Percentiles rank a stretch among this genome's conserved stretches.
Evolutionary conservation across 768 basidiomycete species (phyloP).

Genomic region (Obba rivulosa): DNA sequence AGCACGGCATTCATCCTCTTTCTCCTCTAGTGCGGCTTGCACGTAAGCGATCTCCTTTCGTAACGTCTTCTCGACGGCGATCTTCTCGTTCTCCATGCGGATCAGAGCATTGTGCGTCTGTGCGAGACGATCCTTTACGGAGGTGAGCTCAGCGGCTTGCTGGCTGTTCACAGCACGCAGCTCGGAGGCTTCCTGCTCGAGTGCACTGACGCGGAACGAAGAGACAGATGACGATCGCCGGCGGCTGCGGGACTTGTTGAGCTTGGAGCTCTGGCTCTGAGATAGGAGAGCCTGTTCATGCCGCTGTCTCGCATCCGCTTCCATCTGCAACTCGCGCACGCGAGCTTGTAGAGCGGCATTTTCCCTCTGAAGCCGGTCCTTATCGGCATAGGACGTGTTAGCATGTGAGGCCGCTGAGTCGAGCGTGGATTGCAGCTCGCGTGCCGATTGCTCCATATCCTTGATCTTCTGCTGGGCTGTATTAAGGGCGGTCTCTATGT

Average conservation of each 20-base stretch:
- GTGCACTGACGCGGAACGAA: constrained; percentile 38
- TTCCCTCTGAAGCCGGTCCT: constrained; percentile 49
- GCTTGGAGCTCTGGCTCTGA: constrained; percentile 7
- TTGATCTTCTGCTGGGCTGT: constrained; percentile 47
- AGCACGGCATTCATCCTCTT: constrained; percentile 53
- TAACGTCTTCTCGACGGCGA: constrained; percentile 45
- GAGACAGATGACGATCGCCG: constrained; percentile 59
- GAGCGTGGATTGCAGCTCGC: constrained; percentile 52
- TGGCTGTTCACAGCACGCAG: constrained; percentile 36
- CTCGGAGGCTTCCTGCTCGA: constrained; percentile 55
- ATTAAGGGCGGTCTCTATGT: constrained; percentile 43
- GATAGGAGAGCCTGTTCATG: constrained; percentile 11
- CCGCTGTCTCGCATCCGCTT: constrained; percentile 11
- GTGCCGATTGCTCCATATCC: constrained; percentile 41
- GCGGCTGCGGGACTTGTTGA: constrained; percentile 23
- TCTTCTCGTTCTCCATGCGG: constrained; percentile 53
- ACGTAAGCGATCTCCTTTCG: constrained; percentile 41
- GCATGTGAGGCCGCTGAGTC: constrained; percentile 52
- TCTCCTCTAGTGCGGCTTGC: constrained; percentile 41
- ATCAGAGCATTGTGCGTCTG: constrained; percentile 39
- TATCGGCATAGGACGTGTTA: constrained; percentile 36
- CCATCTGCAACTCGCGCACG: constrained; percentile 49
- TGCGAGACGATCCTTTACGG: constrained; percentile 42
- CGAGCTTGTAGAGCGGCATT: constrained; percentile 52
- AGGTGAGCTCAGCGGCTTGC: constrained; percentile 40